These are phyloP conservation scores for Dalbergia cochinchinensis DNA, from an alignment of 306 rosid species.

Conservation along the genomic window DNA sequence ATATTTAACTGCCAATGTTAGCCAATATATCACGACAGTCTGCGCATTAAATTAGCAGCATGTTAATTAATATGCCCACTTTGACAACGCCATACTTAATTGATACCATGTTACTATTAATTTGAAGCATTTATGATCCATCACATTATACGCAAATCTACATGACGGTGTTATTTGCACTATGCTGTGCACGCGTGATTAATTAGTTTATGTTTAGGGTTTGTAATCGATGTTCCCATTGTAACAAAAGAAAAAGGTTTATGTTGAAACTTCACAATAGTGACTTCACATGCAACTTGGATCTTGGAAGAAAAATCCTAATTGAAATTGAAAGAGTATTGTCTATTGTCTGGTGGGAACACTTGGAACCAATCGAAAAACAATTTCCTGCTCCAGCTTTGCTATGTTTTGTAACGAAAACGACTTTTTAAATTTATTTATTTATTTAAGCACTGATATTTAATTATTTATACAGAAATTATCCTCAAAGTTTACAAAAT, in stretches of 20 bases:
- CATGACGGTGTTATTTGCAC: background rate
- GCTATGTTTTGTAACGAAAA: background rate
- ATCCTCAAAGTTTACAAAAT: too few species aligned
- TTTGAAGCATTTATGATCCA: constrained; percentile 5
- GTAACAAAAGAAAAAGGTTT: too few species aligned
- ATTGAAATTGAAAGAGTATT: background rate
- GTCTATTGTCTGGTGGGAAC: background rate
- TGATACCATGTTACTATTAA: background rate
- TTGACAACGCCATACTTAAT: background rate
- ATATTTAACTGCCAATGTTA: background rate
- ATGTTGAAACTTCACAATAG: too few species aligned
- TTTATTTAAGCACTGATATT: background rate
- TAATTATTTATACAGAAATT: too few species aligned
- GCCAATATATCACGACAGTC: background rate
- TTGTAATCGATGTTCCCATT: too few species aligned
- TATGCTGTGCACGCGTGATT: background rate
- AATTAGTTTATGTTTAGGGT: background rate
- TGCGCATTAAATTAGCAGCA: background rate
- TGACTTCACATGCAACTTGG: background rate
- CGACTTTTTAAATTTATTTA: background rate
- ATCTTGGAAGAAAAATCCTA: background rate
- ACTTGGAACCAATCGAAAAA: background rate
- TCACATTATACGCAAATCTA: background rate
- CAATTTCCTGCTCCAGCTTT: background rate
- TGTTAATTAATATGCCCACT: background rate